A percentile compares a stretch with the other conserved stretches of the same genome.
Conservation (phyloP, 2,329 filamentous ascomycete genomes). For the Clonostachys byssicola region DNA sequence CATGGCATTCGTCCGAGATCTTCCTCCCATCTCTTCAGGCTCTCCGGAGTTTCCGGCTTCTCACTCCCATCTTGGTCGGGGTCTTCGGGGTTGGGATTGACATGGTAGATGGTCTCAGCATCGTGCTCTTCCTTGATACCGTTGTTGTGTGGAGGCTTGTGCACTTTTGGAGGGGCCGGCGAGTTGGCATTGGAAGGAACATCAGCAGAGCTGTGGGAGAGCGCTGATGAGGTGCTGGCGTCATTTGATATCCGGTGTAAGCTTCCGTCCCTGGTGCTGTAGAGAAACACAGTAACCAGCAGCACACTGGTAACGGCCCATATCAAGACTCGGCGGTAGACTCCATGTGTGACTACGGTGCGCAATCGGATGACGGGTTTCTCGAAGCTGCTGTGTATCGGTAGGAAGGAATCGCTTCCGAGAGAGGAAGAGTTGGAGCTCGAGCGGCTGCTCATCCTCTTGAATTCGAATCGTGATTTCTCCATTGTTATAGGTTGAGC, state of each 20-base stretch:
- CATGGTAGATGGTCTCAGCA: constrained; percentile 2
- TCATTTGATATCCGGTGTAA: constrained; percentile 1
- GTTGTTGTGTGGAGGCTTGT: background rate
- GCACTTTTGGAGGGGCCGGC: background rate
- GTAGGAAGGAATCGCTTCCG: constrained; percentile 24
- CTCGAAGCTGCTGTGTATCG: constrained; percentile 19
- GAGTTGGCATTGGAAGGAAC: constrained; percentile 1
- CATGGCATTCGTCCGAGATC: constrained; percentile 29
- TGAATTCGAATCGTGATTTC: background rate
- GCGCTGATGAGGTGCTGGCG: constrained; percentile 10
- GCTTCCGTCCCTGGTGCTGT: constrained; percentile 20
- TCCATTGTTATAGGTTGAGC: too few relatives aligned
- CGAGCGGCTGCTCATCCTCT: constrained; percentile 20
- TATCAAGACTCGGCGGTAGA: constrained; percentile 47
- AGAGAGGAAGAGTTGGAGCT: constrained; percentile 20
- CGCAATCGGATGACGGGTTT: constrained; percentile 34
- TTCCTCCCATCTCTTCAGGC: constrained; percentile 18
- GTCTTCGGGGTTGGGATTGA: background rate
- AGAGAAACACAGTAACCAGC: constrained; percentile 34
- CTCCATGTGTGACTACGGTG: constrained; percentile 42
- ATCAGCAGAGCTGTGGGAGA: constrained; percentile 1
- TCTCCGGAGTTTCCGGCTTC: constrained; percentile 17
- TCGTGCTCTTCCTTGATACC: background rate
- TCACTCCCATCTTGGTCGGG: constrained; percentile 1
- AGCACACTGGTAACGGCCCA: constrained; percentile 39